Conservation (phyloP, 2,329 filamentous ascomycete genomes). For the Stagonosporopsis rhizophila region DNA sequence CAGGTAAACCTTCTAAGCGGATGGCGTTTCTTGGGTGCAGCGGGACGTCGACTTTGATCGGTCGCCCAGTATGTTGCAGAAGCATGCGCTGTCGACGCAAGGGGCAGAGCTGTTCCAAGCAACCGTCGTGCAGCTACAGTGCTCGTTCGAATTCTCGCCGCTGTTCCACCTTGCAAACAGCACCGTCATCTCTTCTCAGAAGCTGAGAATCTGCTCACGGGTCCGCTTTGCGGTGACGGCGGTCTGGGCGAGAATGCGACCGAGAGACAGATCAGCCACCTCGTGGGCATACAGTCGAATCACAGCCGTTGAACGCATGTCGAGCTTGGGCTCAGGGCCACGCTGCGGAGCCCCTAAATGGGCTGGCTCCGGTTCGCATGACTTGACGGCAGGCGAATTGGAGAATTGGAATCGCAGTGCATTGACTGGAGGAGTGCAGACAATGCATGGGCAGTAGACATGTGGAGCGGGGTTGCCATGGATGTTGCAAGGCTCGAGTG, state of each 20-base stretch:
- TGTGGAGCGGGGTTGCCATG: constrained; percentile 36
- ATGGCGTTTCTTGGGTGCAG: constrained; percentile 45
- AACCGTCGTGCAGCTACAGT: constrained; percentile 2
- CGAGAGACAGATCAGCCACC: constrained; percentile 30
- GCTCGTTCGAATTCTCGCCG: constrained; percentile 1
- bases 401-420: constrained; percentile 24
- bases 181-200: constrained; percentile 4
- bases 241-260: constrained; percentile 22
- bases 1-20: constrained; percentile 32
- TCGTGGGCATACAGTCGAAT: constrained; percentile 36
- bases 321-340: constrained; percentile 23
- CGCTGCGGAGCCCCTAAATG: constrained; percentile 24
- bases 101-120: constrained; percentile 1
- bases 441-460: constrained; percentile 36
- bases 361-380: constrained; percentile 46
- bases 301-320: constrained; percentile 24
- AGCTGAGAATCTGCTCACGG: constrained; percentile 11
- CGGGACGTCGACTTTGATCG: constrained; percentile 36
- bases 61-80: constrained; percentile 17
- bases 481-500: constrained; percentile 26
- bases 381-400: constrained; percentile 40
- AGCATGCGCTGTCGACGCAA: constrained; percentile 15
- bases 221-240: constrained; percentile 8
- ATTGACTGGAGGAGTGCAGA: constrained; percentile 33
- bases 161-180: constrained; percentile 5